A percentile compares a stretch with the other conserved stretches of the same genome.
These are phyloP conservation scores for Angomonas ambiguus DNA, from an alignment of 208 protist genomes.

Conservation along the genomic window DNA sequence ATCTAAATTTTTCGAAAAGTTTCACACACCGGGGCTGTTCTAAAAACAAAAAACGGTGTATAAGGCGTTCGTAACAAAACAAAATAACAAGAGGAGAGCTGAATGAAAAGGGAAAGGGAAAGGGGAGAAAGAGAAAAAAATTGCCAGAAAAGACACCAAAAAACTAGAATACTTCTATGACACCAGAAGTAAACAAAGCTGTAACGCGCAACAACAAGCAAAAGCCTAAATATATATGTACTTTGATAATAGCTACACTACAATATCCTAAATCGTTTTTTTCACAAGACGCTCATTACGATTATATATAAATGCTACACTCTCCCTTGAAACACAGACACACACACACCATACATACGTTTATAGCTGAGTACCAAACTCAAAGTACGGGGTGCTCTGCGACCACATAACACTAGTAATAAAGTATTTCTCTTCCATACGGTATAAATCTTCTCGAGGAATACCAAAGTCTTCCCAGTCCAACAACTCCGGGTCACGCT, in stretches of 20 bases:
- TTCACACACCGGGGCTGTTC: too few relatives aligned
- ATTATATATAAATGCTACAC: not conserved
- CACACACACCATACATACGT: not conserved
- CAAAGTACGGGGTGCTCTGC: slow-evolving; percentile 63
- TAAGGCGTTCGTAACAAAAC: too few relatives aligned
- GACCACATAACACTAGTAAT: slow-evolving; percentile 83
- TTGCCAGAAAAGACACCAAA: not conserved
- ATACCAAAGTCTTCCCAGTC: slow-evolving; percentile 93
- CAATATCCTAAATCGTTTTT: too few relatives aligned
- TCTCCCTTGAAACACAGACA: not conserved
- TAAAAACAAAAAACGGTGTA: too few relatives aligned
- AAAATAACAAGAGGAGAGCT: too few relatives aligned
- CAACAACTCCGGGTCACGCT: slow-evolving; percentile 84
- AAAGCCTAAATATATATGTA: too few relatives aligned
- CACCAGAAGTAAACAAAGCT: too few relatives aligned
- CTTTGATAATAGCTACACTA: too few relatives aligned
- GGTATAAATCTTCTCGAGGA: slow-evolving; percentile 83
- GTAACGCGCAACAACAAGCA: too few relatives aligned
- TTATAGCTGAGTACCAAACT: slow-evolving; percentile 68
- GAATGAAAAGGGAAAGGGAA: not conserved
- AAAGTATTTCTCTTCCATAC: slow-evolving; percentile 91
- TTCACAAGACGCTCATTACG: too few relatives aligned
- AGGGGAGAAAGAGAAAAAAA: slow-evolving; percentile 11
- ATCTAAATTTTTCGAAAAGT: too few relatives aligned
- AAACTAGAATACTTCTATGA: too few relatives aligned